phyloP scores from a whole-genome alignment of 2,329 filamentous ascomycete genomes.

The Aspergillus alliaceus region DNA sequence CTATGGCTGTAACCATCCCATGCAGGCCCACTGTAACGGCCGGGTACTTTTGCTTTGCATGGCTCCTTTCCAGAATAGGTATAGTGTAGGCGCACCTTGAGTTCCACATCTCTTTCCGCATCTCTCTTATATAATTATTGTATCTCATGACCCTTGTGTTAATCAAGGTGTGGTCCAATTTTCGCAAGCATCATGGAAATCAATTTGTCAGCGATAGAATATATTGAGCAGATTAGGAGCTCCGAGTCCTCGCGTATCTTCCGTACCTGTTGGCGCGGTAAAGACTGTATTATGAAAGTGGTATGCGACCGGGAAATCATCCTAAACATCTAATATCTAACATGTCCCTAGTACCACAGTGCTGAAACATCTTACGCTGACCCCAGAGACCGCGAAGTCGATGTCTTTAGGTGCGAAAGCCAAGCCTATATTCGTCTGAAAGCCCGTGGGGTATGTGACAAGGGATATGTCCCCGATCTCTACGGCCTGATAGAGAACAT shows the following conservation, averaged over 20 bases:
- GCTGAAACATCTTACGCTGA: not conserved
- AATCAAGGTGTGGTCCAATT: not conserved
- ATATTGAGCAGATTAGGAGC: not conserved
- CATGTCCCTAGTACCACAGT: not conserved
- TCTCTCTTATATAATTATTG: not conserved
- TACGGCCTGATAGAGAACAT: constrained; percentile 2
- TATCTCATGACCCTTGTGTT: not conserved
- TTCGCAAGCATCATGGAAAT: not conserved
- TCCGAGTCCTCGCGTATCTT: not conserved
- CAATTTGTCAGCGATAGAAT: not conserved
- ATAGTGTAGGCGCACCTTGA: not conserved
- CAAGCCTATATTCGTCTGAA: constrained; percentile 1
- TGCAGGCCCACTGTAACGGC: not conserved
- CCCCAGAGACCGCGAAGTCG: not conserved
- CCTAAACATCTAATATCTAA: not conserved
- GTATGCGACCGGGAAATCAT: not conserved
- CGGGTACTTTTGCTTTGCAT: not conserved
- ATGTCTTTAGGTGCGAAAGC: constrained; percentile 4
- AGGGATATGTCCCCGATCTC: constrained; percentile 1
- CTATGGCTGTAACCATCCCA: too few relatives aligned
- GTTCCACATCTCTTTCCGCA: not conserved
- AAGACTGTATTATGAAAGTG: constrained; percentile 1
- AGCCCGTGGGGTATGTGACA: not conserved
- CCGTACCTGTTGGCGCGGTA: not conserved
- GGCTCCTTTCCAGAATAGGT: not conserved